Evolutionary conservation across 495 filamentous ascomycete species (phyloP), one percentile per base, ranked within the genome.

Genomic region (Trichoderma parareesei): DNA sequence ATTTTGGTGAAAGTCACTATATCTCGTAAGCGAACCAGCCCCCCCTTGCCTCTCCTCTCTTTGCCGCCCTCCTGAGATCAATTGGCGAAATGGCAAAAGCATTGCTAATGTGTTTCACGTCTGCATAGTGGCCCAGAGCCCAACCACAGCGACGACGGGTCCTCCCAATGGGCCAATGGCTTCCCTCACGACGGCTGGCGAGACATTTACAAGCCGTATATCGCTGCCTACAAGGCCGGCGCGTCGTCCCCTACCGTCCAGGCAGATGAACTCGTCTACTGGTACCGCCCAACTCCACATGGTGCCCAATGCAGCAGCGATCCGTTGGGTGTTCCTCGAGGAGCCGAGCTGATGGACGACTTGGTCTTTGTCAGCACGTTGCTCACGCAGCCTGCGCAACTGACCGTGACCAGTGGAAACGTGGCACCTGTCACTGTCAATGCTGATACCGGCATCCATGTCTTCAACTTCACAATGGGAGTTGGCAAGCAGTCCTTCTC

Each of bases 301-400:
- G 67, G 71, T 49, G 62, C 78, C 35, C 65, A 79, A 62, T 83
- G 80, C 69, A 77, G 79, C 60, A 80, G 82, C 68, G 84, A 83
- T 75, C 80, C 82, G 70, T 69, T 71, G 44, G 81, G 80, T 33
- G 73, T 77, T 5, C 82, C 82, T 0, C 77, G 85, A 62, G 84
- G 83, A 2, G 76, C 69, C 64, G 76, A 84, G 44, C 70, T 72
- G 5, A 77, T 85, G 72, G 49, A 75, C 37, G 83, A 87, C 64
- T 70, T 74, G 7, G 77, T 85, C 2, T 86, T 84, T 64, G 76
- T 85, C 3, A 79, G 83, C 16, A 72, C 83, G 3, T 70, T 85
- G 46, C 76, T 87, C 20, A 80, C 75, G 40, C 66, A 71, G 0
- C 70, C 79, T 33, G 84, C 77, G 1, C 72, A 71, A 4, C 72